These are phyloP conservation scores for Phytophthora niederhauseri DNA, from an alignment of 352 stramenopile species.

Conservation along the genomic window DNA sequence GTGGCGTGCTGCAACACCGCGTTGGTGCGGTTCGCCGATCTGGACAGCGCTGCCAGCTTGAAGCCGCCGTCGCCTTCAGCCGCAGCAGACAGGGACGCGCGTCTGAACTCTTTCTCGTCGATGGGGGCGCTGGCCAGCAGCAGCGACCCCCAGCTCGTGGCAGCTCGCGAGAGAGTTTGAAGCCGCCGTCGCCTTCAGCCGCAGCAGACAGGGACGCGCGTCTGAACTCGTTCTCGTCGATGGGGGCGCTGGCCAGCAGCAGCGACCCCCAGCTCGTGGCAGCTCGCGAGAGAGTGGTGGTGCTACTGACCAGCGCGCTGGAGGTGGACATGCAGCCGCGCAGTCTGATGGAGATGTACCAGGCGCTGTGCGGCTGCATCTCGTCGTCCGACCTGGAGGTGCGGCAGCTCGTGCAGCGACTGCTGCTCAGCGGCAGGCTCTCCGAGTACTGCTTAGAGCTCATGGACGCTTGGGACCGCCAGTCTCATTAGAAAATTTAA, in stretches of 20 bases:
- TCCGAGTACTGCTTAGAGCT: slow-evolving; percentile 60
- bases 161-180: slow-evolving; percentile 65
- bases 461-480: slow-evolving; percentile 39
- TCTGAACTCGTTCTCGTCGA: slow-evolving; percentile 8
- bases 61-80: slow-evolving; percentile 7
- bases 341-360: slow-evolving; percentile 77
- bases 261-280: slow-evolving; percentile 32
- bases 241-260: slow-evolving; percentile 1
- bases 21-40: slow-evolving; percentile 48
- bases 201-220: not conserved
- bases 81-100: not conserved
- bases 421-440: slow-evolving; percentile 62
- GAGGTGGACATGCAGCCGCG: slow-evolving; percentile 61
- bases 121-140: slow-evolving; percentile 2
- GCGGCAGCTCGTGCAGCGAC: slow-evolving; percentile 65
- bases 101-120: slow-evolving; percentile 7
- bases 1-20: slow-evolving; percentile 66
- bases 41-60: slow-evolving; percentile 36
- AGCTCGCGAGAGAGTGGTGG: slow-evolving; percentile 65
- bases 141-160: slow-evolving; percentile 27
- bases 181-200: too few relatives aligned
- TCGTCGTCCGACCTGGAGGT: slow-evolving; percentile 68
- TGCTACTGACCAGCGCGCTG: slow-evolving; percentile 61
- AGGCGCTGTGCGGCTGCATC: slow-evolving; percentile 79
- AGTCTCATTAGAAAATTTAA: slow-evolving; percentile 33